Percentiles rank a stretch among this genome's conserved stretches.
Evolutionary conservation across 1,284 basidiomycete species (phyloP).

Genomic region (Ceratorhiza oryzae-sativae): DNA sequence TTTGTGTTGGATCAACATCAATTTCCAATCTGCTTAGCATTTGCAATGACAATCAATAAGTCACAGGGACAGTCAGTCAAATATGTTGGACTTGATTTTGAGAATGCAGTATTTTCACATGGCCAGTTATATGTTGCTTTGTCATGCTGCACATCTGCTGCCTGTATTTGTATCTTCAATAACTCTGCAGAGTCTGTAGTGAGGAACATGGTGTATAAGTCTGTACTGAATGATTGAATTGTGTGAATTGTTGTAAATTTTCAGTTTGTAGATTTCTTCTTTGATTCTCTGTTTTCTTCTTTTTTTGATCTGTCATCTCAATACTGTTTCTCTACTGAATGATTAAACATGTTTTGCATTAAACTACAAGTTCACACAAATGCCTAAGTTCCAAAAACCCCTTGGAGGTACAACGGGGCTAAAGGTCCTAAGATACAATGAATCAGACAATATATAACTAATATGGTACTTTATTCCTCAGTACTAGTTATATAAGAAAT

Average conservation of each 20-base stretch:
- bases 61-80: conserved; percentile 55
- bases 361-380: neutral
- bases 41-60: conserved; percentile 57
- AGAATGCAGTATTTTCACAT: conserved; percentile 39
- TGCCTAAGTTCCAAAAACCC: neutral
- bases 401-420: conserved; percentile 10
- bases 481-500: too few species aligned
- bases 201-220: conserved; percentile 24
- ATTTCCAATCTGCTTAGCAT: conserved; percentile 55
- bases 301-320: neutral
- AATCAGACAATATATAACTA: too few species aligned
- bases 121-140: conserved; percentile 44
- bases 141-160: conserved; percentile 38
- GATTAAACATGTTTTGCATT: neutral
- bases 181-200: conserved; percentile 44
- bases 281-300: conserved; percentile 2
- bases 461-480: too few species aligned
- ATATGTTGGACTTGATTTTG: conserved; percentile 42
- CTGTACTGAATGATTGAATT: conserved; percentile 4
- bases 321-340: neutral
- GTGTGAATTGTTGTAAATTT: neutral
- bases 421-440: neutral
- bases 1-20: conserved; percentile 49
- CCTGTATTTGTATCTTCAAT: conserved; percentile 40
- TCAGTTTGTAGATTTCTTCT: neutral